phyloP scores from a whole-genome alignment of 768 basidiomycete species.

The Mycena filopes region DNA sequence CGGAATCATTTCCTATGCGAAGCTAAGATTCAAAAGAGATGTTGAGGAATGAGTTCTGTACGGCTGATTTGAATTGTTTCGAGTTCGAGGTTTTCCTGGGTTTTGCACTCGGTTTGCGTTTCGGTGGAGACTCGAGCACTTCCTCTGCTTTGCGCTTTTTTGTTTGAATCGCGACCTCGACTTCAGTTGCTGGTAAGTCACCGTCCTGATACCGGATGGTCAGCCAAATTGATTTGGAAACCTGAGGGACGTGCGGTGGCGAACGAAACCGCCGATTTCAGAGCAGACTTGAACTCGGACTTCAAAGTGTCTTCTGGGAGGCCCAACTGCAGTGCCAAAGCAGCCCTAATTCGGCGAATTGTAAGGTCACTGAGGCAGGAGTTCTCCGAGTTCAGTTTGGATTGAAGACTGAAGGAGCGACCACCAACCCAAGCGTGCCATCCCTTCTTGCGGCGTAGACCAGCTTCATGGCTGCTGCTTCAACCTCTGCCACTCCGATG shows the following conservation, averaged over 20 bases:
- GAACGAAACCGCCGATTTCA: conserved; percentile 51
- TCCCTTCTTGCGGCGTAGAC: conserved; percentile 14
- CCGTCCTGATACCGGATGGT: neutral
- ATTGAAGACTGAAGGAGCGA: too few species aligned
- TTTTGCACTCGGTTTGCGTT: conserved; percentile 21
- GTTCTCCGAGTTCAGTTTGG: too few species aligned
- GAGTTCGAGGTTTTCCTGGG: conserved; percentile 29
- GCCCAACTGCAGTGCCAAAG: conserved; percentile 57
- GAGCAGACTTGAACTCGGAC: conserved; percentile 53
- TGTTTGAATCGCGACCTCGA: neutral
- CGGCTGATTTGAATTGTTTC: conserved; percentile 51
- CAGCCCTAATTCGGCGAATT: conserved; percentile 58
- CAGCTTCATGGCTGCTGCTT: conserved; percentile 6
- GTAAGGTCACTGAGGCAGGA: conserved; percentile 52
- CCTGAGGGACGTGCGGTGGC: conserved; percentile 13
- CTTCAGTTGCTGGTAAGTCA: neutral
- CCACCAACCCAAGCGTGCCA: conserved; percentile 1
- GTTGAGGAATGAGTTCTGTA: conserved; percentile 20
- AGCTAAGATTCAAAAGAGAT: neutral
- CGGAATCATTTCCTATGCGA: conserved; percentile 44
- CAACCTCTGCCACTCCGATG: conserved; percentile 5
- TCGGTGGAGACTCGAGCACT: conserved; percentile 19
- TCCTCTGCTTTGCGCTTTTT: conserved; percentile 29
- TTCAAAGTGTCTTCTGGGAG: conserved; percentile 59
- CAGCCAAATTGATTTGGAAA: neutral